Conservation (phyloP, 108 stramenopile species). For the Nitzschia inconspicua region DNA sequence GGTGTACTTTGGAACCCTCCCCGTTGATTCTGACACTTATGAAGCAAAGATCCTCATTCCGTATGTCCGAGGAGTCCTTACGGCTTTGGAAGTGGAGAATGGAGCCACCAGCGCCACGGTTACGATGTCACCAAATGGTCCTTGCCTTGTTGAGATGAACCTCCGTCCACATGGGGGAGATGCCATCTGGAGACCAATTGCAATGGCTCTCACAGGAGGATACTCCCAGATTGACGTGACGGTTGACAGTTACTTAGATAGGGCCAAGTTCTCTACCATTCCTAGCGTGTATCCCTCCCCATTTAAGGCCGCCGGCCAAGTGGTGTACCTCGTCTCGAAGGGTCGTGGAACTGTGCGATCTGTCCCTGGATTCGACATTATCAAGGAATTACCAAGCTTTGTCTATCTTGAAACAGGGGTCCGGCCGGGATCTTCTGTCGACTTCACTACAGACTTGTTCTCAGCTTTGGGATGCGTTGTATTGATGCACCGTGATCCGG, state of each 20-base stretch:
- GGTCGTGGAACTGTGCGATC: slow-evolving; percentile 59
- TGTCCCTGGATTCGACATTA: slow-evolving; percentile 81
- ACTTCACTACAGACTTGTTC: slow-evolving; percentile 78
- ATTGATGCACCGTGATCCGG: slow-evolving; percentile 65
- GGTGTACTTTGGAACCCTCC: slow-evolving; percentile 60
- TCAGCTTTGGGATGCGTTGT: slow-evolving; percentile 84
- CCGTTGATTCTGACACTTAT: slow-evolving; percentile 44
- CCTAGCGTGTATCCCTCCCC: slow-evolving; percentile 72
- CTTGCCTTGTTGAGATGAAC: slow-evolving; percentile 87
- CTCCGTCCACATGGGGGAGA: slow-evolving; percentile 89
- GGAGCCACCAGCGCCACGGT: slow-evolving; percentile 66
- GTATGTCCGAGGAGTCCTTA: slow-evolving; percentile 52
- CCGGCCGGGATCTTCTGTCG: slow-evolving; percentile 57
- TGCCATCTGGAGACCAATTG: slow-evolving; percentile 86
- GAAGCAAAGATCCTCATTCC: slow-evolving; percentile 48
- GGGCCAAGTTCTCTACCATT: slow-evolving; percentile 47
- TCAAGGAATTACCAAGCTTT: slow-evolving; percentile 66
- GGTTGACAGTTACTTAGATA: slow-evolving; percentile 76
- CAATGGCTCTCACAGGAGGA: slow-evolving; percentile 65
- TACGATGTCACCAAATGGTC: slow-evolving; percentile 72
- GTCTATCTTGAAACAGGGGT: slow-evolving; percentile 84
- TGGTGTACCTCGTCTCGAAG: slow-evolving; percentile 80
- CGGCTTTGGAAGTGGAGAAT: slow-evolving; percentile 38
- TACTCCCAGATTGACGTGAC: slow-evolving; percentile 85
- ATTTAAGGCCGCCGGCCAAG: slow-evolving; percentile 78